Evolutionary conservation across 371 early-diverging fungal species (phyloP).

Genomic region (Rhizomucor miehei): DNA sequence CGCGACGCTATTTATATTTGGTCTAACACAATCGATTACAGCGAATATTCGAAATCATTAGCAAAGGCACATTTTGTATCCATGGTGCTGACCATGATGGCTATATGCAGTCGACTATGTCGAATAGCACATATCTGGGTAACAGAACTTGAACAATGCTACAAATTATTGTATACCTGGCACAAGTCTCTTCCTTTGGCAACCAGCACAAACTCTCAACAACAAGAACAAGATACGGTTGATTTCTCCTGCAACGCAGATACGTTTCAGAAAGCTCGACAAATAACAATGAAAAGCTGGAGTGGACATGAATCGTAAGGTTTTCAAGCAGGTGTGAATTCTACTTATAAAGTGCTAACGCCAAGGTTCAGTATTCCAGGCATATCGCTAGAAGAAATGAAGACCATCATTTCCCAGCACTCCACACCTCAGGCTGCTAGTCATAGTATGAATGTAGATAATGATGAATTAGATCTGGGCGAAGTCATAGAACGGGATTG

Average conservation of each 20-base stretch:
- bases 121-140: conserved; percentile 22
- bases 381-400: conserved; percentile 1
- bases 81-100: conserved; percentile 33
- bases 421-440: neutral
- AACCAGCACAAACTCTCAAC: conserved; percentile 19
- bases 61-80: conserved; percentile 38
- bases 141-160: conserved; percentile 33
- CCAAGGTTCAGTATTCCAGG: conserved; percentile 14
- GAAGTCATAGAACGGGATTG: conserved; percentile 6
- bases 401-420: neutral
- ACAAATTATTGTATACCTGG: conserved; percentile 30
- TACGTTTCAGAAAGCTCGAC: conserved; percentile 4
- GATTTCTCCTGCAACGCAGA: conserved; percentile 8
- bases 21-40: neutral
- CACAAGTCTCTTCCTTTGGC: conserved; percentile 31
- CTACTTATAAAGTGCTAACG: neutral
- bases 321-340: neutral
- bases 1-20: neutral
- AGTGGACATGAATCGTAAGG: conserved; percentile 8
- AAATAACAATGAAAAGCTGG: conserved; percentile 6
- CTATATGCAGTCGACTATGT: conserved; percentile 32
- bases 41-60: conserved; percentile 32
- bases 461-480: conserved; percentile 9
- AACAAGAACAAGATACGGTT: neutral
- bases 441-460: neutral